Percentiles rank a stretch among this genome's conserved stretches.
These are phyloP conservation scores for Murraya koenigii DNA, from an alignment of 345 rosid genomes.

Conservation along the genomic window DNA sequence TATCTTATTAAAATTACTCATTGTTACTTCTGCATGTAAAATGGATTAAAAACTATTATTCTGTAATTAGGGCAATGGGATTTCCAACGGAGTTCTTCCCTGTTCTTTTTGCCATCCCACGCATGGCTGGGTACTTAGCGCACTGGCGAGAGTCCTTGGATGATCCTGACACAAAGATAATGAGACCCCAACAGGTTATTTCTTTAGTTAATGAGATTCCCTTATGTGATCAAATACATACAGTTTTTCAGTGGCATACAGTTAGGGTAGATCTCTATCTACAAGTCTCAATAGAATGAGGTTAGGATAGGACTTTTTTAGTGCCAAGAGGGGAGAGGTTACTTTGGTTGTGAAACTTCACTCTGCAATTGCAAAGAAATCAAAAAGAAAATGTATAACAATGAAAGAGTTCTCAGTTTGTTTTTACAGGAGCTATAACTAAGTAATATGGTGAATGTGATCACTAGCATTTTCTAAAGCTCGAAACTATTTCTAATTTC, in stretches of 20 bases:
- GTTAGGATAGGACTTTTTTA: not conserved
- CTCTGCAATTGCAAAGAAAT: not conserved
- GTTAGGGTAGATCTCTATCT: not conserved
- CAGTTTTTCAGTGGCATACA: not conserved
- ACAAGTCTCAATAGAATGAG: not conserved
- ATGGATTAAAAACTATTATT: not conserved
- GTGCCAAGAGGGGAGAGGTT: not conserved
- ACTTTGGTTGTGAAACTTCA: not conserved
- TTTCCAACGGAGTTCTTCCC: conserved; percentile 96
- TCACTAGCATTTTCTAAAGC: not conserved
- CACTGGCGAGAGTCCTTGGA: conserved; percentile 96
- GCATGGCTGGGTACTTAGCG: conserved; percentile 96
- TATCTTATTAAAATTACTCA: not conserved
- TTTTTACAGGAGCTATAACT: not conserved
- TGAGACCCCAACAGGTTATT: conserved; percentile 95
- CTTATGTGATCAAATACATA: no score
- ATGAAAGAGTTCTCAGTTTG: not conserved
- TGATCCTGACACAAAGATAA: conserved; percentile 97
- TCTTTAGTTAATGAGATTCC: not conserved
- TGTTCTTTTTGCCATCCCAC: conserved; percentile 88
- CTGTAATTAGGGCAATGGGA: conserved; percentile 80
- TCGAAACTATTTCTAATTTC: not conserved
- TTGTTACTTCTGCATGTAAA: not conserved
- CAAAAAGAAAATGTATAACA: not conserved
- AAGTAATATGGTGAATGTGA: not conserved